A percentile compares a stretch with the other conserved stretches of the same genome.
Evolutionary conservation across 2,329 filamentous ascomycete species (phyloP).

Genomic region (Exophiala bonariae): DNA sequence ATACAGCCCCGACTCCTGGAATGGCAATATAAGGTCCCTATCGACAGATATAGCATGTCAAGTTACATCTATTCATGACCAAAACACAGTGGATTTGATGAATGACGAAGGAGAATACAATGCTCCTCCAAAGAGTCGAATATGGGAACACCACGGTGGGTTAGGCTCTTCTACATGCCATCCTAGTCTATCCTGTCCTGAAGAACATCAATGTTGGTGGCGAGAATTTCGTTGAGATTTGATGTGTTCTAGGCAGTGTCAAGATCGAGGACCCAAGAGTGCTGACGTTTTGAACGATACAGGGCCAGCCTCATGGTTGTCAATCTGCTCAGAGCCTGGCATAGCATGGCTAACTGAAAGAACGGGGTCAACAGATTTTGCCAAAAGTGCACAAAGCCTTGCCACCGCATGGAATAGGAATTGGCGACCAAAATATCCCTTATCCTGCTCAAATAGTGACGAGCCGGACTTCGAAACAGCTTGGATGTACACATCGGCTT

Average conservation of each 20-base stretch:
- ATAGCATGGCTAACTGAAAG: background rate
- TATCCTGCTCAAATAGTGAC: background rate
- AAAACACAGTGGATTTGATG: background rate
- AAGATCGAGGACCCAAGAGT: background rate
- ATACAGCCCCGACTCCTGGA: background rate
- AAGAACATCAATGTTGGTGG: no score
- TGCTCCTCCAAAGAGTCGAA: background rate
- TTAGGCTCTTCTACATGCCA: background rate
- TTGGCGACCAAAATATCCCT: background rate
- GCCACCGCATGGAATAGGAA: background rate
- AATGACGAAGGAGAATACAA: background rate
- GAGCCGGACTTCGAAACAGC: background rate
- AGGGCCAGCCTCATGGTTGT: background rate
- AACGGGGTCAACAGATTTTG: background rate
- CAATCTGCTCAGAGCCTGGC: background rate
- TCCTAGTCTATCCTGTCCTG: no score
- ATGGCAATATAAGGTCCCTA: no score
- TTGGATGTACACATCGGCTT: slow-evolving; percentile 1
- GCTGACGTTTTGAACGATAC: background rate
- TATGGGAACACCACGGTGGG: slow-evolving; percentile 1
- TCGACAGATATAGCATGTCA: background rate
- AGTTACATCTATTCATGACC: background rate
- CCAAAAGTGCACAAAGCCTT: background rate
- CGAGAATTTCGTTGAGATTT: background rate
- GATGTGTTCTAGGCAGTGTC: background rate